Evolutionary conservation across 2,329 filamentous ascomycete species (phyloP).

Genomic region (Chaetomiaceae sp.): DNA sequence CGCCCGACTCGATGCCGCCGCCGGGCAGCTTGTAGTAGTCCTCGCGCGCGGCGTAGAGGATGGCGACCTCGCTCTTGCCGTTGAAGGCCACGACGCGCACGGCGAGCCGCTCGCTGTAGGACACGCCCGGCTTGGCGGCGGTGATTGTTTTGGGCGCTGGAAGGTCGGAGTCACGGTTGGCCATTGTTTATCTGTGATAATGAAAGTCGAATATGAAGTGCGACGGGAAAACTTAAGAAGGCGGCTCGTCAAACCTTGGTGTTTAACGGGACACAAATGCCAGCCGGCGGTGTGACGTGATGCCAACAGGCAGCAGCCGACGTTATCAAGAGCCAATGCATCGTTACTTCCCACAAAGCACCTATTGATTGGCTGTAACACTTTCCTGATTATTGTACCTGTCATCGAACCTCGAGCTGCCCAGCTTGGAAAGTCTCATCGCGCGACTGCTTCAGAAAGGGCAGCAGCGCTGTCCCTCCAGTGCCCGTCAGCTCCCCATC

Average conservation of each 20-base stretch:
- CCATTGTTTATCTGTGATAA: neutral
- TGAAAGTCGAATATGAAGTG: no score
- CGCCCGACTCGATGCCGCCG: constrained; percentile 7
- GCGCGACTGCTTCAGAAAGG: constrained; percentile 81
- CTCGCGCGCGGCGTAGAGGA: constrained; percentile 7
- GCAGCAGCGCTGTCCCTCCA: constrained; percentile 78
- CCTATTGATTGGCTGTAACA: no score
- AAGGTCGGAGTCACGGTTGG: neutral
- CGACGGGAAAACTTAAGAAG: no score
- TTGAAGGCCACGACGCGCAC: constrained; percentile 11
- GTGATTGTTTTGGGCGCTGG: neutral
- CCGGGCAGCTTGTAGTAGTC: constrained; percentile 16
- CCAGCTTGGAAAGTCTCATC: constrained; percentile 63
- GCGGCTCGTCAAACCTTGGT: no score
- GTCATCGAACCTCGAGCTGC: constrained; percentile 2
- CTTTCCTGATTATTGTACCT: no score
- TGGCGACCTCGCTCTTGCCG: constrained; percentile 1
- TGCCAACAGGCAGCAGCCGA: no score
- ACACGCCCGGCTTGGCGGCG: neutral
- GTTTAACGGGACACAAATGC: no score
- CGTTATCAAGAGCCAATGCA: no score
- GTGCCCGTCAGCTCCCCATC: constrained; percentile 63
- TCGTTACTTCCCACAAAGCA: no score
- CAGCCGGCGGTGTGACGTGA: no score
- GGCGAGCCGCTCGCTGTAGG: neutral